Conservation (phyloP, 2,329 filamentous ascomycete species). For the Tympanopsis confertula region DNA sequence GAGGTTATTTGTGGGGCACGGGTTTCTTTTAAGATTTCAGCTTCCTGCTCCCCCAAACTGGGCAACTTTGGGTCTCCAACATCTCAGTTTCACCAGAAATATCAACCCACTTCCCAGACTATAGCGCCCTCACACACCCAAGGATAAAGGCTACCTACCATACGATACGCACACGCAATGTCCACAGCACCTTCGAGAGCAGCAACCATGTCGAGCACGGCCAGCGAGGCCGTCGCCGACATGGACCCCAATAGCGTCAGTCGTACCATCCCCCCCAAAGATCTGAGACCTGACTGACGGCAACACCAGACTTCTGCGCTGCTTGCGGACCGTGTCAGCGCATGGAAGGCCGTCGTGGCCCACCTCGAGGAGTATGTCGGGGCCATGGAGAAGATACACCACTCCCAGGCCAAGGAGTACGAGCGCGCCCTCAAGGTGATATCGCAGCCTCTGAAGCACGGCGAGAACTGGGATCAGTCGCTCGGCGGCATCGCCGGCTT, state of each 20-base stretch:
- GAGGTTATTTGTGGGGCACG: no score
- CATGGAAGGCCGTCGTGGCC: conserved; percentile 88
- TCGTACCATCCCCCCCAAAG: conserved; percentile 4
- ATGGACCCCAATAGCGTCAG: conserved; percentile 45
- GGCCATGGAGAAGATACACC: conserved; percentile 77
- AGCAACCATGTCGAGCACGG: background rate
- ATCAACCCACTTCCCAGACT: no score
- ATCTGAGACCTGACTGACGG: background rate
- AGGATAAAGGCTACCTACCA: no score
- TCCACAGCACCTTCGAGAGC: background rate
- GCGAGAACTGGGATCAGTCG: conserved; percentile 83
- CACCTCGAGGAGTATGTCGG: conserved; percentile 85
- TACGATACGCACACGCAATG: no score
- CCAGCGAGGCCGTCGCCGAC: conserved; percentile 40
- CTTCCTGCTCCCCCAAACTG: no score
- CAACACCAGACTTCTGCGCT: conserved; percentile 57
- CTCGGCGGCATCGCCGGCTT: conserved; percentile 79
- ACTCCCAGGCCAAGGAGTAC: conserved; percentile 81
- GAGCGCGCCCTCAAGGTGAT: conserved; percentile 89
- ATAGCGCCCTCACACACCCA: no score
- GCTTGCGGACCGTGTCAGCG: conserved; percentile 75
- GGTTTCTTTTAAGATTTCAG: no score
- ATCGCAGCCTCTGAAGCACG: conserved; percentile 73
- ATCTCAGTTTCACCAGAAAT: no score
- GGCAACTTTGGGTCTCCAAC: no score